phyloP scores from a whole-genome alignment of 2,329 filamentous ascomycete genomes.

The Calonectria henricotiae region DNA sequence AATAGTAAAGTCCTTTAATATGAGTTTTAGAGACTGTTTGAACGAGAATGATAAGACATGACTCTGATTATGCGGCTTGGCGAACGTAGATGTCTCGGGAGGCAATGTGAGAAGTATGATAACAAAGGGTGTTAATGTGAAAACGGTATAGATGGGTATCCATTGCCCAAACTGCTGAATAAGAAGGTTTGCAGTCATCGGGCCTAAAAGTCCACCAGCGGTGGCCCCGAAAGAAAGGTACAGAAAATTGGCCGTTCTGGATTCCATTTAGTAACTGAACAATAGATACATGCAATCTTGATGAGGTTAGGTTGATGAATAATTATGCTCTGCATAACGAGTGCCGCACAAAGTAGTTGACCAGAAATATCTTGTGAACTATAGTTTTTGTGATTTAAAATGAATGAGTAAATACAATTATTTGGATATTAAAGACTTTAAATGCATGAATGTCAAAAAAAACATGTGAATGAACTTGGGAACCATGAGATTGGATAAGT shows the following conservation, averaged over 20 bases:
- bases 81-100: not conserved
- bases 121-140: not conserved
- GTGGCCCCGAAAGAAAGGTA: not conserved
- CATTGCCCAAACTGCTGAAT: not conserved
- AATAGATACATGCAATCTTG: too few relatives aligned
- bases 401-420: too few relatives aligned
- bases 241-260: not conserved
- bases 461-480: too few relatives aligned
- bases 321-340: too few relatives aligned
- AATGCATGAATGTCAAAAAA: too few relatives aligned
- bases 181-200: not conserved
- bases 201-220: slow-evolving; percentile 1
- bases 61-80: not conserved
- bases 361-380: too few relatives aligned
- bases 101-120: not conserved
- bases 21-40: not conserved
- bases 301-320: not conserved
- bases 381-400: too few relatives aligned
- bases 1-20: not conserved
- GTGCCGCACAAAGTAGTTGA: too few relatives aligned
- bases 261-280: not conserved
- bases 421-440: too few relatives aligned
- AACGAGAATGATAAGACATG: not conserved
- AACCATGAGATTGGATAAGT: too few relatives aligned
- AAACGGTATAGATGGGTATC: not conserved